These are phyloP conservation scores for Eimeria falciformis DNA, from an alignment of 169 alveolate species.

Conservation along the genomic window DNA sequence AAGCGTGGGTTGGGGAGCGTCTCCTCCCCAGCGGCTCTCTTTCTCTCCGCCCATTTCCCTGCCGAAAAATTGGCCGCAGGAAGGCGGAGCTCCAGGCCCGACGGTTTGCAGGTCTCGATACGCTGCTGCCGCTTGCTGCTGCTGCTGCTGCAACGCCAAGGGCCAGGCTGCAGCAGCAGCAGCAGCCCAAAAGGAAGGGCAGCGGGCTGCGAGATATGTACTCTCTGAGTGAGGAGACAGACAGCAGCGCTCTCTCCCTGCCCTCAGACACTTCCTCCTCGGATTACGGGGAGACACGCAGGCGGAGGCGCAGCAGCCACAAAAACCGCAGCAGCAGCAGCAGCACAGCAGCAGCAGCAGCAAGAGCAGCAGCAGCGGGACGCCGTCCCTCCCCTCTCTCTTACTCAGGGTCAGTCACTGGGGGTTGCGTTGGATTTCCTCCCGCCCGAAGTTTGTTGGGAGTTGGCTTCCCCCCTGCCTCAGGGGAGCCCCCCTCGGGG, in stretches of 20 bases:
- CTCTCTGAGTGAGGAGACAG: too few species aligned
- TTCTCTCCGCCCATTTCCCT: not conserved
- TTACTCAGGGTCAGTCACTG: not conserved
- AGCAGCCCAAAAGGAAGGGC: not conserved
- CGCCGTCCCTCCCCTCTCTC: not conserved
- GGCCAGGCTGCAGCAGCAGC: not conserved
- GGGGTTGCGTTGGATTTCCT: not conserved
- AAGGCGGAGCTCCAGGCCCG: constrained; percentile 17
- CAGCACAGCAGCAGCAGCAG: constrained; percentile 2
- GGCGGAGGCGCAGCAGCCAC: not conserved
- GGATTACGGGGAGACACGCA: not conserved
- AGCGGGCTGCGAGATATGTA: not conserved
- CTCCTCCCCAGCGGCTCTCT: not conserved
- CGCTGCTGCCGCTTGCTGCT: not conserved
- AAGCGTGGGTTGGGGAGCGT: constrained; percentile 35
- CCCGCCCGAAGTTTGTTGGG: not conserved
- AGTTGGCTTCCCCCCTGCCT: constrained; percentile 2
- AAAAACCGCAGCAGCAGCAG: not conserved
- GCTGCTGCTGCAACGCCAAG: constrained; percentile 4
- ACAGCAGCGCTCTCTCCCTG: not conserved
- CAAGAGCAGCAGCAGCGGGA: constrained; percentile 2
- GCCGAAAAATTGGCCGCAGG: not conserved
- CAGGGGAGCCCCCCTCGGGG: constrained; percentile 6
- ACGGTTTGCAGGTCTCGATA: not conserved
- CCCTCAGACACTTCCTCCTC: not conserved